phyloP scores from a whole-genome alignment of 2,329 filamentous ascomycete species.

The Neonectria faginata region DNA sequence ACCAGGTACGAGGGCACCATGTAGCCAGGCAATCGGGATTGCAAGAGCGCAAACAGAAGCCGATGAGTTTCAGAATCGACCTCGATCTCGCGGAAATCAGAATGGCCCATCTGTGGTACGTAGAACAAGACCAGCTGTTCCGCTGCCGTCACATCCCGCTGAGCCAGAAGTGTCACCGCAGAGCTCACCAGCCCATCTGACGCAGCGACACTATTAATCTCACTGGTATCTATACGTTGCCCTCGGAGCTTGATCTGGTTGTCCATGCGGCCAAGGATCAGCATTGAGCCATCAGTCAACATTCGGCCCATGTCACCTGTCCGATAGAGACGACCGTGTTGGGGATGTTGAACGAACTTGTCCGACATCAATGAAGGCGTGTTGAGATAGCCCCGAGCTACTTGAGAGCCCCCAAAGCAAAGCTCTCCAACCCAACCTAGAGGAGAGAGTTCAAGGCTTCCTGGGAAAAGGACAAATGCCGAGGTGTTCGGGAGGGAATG shows the following conservation, averaged over 20 bases:
- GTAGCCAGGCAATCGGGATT: slow-evolving; percentile 73
- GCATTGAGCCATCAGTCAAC: slow-evolving; percentile 79
- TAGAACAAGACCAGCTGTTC: slow-evolving; percentile 78
- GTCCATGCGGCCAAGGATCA: slow-evolving; percentile 79
- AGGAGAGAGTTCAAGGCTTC: slow-evolving; percentile 67
- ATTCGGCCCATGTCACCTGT: slow-evolving; percentile 86
- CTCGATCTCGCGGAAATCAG: slow-evolving; percentile 53
- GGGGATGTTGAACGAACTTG: slow-evolving; percentile 77
- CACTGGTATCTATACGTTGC: slow-evolving; percentile 81
- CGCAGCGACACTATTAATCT: slow-evolving; percentile 75
- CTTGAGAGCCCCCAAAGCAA: slow-evolving; percentile 87
- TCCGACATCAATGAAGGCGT: slow-evolving; percentile 69
- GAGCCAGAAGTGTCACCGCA: slow-evolving; percentile 72
- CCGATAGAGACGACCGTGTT: slow-evolving; percentile 80
- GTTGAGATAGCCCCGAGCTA: slow-evolving; percentile 80
- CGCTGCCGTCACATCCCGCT: slow-evolving; percentile 50
- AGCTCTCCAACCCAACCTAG: slow-evolving; percentile 82
- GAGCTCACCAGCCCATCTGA: slow-evolving; percentile 65
- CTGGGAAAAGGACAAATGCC: slow-evolving; percentile 68
- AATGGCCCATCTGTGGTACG: slow-evolving; percentile 56
- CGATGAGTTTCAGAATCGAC: slow-evolving; percentile 52
- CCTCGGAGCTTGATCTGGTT: slow-evolving; percentile 86
- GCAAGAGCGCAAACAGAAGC: slow-evolving; percentile 66
- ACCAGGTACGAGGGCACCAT: slow-evolving; percentile 84
- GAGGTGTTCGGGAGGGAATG: slow-evolving; percentile 81